Base-by-base conservation (phyloP, 805 yeast species). In the Candida vartiovaarae region DNA sequence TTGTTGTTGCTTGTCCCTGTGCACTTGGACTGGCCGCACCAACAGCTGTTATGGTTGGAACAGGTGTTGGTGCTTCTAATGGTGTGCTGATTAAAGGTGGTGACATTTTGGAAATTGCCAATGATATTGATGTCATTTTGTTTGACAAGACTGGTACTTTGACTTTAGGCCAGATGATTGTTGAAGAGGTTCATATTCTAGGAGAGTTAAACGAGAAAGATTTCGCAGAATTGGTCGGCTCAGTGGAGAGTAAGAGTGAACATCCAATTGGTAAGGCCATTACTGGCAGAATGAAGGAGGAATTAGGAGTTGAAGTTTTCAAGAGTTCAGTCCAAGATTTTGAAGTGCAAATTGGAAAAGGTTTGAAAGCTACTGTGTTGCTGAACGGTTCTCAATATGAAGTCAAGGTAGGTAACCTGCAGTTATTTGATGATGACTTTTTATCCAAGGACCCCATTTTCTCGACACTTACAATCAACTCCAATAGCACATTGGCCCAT, bases 1-100 rank as follows among this genome's bases (percentile, higher is more conserved):
- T 95, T 50, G 96, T 93, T 8, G 97, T 93, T 40, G 99, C 99
- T 2, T 93, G 99, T 64, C 99, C 99, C 0, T 93, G 99, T 72
- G 98, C 99, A 0, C 66, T 93, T 25, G 99, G 99, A 3, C 71
- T 93, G 40, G 97, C 97, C 4, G 95, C 98, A 0, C 99, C 99
- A 2, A 95, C 99, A 2, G 98, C 98, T 0, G 87, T 93, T 8
- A 93, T 95, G 97, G 99, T 93, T 2, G 99, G 97, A 7, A 91
- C 98, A 2, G 99, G 99, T 34, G 83, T 88, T 24, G 98, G 96
- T 34, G 98, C 99, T 0, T 63, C 76, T 10, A 72, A 87, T 61
- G 98, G 99, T 20, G 84, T 93, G 5, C 68, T 93, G 42, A 84
- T 93, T 55, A 93, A 91, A 63, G 96, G 97, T 39, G 99, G 97